A percentile compares a stretch with the other conserved stretches of the same genome.
Conservation (phyloP, 768 basidiomycete species). For the Astraeus odoratus region DNA sequence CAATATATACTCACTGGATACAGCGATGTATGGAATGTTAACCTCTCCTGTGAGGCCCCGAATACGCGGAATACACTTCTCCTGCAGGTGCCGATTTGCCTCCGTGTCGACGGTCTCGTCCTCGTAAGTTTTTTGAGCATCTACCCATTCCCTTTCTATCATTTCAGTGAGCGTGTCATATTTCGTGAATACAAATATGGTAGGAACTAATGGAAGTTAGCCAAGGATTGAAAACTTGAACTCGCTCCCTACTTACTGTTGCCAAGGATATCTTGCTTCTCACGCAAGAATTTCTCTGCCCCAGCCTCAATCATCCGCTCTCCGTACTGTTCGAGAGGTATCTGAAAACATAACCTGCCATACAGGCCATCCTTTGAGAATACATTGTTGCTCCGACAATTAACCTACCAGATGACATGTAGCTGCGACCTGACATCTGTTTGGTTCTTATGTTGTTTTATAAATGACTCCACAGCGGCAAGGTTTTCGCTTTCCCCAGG, state of each 20-base stretch:
- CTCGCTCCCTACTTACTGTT: not conserved
- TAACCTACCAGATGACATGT: not conserved
- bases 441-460: not conserved
- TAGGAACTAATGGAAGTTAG: not conserved
- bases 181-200: not conserved
- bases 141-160: not conserved
- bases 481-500: not conserved
- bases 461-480: not conserved
- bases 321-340: not conserved
- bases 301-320: not conserved
- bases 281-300: not conserved
- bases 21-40: not conserved
- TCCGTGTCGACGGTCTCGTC: not conserved
- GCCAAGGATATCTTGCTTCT: not conserved
- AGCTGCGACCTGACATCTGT: not conserved
- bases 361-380: not conserved
- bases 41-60: not conserved
- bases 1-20: not conserved
- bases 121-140: not conserved
- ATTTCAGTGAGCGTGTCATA: not conserved
- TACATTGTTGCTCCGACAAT: not conserved
- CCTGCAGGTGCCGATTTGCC: not conserved
- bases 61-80: not conserved
- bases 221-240: not conserved
- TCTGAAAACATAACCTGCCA: conserved; percentile 1